These are phyloP conservation scores for Puccinia coronata DNA, from an alignment of 1,284 basidiomycete species.

Conservation along the genomic window DNA sequence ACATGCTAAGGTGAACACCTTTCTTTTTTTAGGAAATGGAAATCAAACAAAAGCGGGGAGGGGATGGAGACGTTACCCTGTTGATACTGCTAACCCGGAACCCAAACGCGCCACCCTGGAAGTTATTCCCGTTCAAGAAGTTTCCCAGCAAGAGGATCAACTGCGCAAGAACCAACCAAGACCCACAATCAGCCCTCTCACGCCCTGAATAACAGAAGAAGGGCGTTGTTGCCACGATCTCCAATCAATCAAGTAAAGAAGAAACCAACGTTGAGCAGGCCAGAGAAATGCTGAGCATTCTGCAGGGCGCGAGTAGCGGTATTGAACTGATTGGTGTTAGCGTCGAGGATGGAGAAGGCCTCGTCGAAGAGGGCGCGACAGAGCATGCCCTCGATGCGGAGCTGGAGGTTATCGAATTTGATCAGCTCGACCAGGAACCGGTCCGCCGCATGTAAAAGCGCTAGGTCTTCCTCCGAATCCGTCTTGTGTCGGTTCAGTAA, in stretches of 20 bases:
- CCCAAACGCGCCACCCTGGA: conserved; percentile 95
- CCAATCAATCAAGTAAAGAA: conserved; percentile 7
- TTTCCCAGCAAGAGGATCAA: conserved; percentile 93
- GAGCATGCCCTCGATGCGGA: conserved; percentile 90
- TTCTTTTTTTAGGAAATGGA: background rate
- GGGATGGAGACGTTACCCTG: conserved; percentile 65
- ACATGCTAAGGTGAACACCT: too few relatives aligned
- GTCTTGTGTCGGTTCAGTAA: conserved; percentile 89
- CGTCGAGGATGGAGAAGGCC: conserved; percentile 67
- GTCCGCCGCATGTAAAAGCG: conserved; percentile 86
- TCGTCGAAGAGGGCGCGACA: conserved; percentile 85
- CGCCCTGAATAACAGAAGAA: too few relatives aligned
- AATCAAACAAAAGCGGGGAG: too few relatives aligned
- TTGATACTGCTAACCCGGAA: conserved; percentile 98
- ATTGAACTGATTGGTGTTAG: conserved; percentile 77
- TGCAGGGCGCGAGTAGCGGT: conserved; percentile 75
- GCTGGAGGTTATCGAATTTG: conserved; percentile 86
- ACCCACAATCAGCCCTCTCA: too few relatives aligned
- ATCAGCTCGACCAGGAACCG: conserved; percentile 95
- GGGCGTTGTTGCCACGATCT: background rate
- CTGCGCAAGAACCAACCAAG: conserved; percentile 60
- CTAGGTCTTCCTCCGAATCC: conserved; percentile 81
- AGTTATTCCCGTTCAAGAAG: conserved; percentile 94
- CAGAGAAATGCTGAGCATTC: conserved; percentile 78
- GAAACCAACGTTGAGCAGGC: conserved; percentile 74